Evolutionary conservation across 768 basidiomycete genomes (phyloP), one percentile per base, ranked within the genome.

Genomic region (Candolleomyces eurysporus): DNA sequence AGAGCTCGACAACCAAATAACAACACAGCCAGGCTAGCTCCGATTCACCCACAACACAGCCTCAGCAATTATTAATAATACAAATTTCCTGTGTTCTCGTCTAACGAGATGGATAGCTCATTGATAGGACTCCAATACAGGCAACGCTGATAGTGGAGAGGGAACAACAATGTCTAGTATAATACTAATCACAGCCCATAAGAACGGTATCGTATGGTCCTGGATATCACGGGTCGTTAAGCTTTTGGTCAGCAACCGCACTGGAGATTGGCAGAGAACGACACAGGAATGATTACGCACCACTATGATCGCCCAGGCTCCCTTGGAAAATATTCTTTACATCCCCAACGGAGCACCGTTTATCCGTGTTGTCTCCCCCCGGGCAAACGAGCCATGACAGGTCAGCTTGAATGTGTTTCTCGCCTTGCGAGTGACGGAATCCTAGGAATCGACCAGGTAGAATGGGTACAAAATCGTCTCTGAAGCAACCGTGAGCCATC

Each of bases 391-490:
- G 62, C 73, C 76, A 76, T 17, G 64, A 62, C 14, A 64, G 48
- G 51, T 65, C 64, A 8, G 65, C 67, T 55, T 72, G 64, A 14
- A 81, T 79, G 61, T 82, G 80, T 3, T 76, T 69, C 60, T 82
- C 81, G 8, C 79, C 78, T 0, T 69, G 61, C 2, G 79, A 68
- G 51, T 82, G 80, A 7, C 67, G 70, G 56, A 70, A 82, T 19
- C 69, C 79, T 58, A 80, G n/a, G 69, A 75, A 76, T 49, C 66
- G 68, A 67, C 74, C 73, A 17, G 73, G 74, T n/a, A 76, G 39
- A 42, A 70, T 73, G 26, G 73, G 72, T 11, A 76, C 68, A n/a
- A 64, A 16, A 50, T 74, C 73, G 26, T 71, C 58, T 50, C 66
- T 71, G 55, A 16, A 49, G 43, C 59, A 26, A 48, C 6, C 26